Conservation (phyloP, 2,329 filamentous ascomycete species). For the Proliferodiscus dingleyae region DNA sequence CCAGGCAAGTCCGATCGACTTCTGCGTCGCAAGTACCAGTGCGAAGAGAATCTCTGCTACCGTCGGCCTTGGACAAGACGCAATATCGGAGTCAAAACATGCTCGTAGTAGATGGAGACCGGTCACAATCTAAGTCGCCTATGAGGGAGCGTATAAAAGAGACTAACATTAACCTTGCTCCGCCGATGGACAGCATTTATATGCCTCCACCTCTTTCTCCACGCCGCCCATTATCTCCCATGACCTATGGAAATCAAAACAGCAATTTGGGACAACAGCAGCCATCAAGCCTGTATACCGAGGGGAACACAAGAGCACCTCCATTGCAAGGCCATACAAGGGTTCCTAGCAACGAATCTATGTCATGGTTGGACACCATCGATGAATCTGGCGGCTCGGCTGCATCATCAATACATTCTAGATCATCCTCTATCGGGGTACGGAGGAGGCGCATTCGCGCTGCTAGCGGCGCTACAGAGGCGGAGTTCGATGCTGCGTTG, state of each 20-base stretch:
- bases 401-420: constrained; percentile 74
- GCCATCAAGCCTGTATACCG: constrained; percentile 26
- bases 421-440: constrained; percentile 65
- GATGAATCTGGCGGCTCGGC: constrained; percentile 83
- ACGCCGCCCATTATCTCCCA: constrained; percentile 49
- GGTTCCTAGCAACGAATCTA: constrained; percentile 71
- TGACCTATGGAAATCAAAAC: constrained; percentile 27
- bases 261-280: constrained; percentile 30
- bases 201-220: constrained; percentile 70
- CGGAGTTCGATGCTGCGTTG: constrained; percentile 88
- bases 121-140: constrained; percentile 50
- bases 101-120: constrained; percentile 38
- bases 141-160: constrained; percentile 36
- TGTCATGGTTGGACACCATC: constrained; percentile 91
- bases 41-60: constrained; percentile 32
- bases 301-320: constrained; percentile 34
- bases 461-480: constrained; percentile 69
- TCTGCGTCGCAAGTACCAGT: constrained; percentile 27
- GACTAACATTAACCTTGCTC: constrained; percentile 38
- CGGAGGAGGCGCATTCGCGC: constrained; percentile 65
- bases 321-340: constrained; percentile 41
- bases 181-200: constrained; percentile 52
- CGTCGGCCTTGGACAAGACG: constrained; percentile 25
- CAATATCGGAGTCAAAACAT: constrained; percentile 29
- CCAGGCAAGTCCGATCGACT: constrained; percentile 21